Evolutionary conservation across 73 alveolate species (phyloP).

Genomic region (Paramecium sonneborni): DNA sequence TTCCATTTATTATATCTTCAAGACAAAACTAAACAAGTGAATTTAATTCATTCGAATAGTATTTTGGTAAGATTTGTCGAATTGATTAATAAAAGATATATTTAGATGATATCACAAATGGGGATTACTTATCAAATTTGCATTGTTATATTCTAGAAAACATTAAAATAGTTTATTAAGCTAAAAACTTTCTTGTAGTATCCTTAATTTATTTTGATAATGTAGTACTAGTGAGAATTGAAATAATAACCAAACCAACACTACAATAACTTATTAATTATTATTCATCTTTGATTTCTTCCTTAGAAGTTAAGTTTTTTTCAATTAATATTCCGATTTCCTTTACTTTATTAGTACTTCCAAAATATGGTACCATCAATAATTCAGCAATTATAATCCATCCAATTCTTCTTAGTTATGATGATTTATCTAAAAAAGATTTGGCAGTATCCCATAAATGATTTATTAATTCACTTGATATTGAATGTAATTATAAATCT

Average conservation of each 20-base stretch:
- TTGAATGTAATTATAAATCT: not conserved
- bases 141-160: not conserved
- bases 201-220: not conserved
- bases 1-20: constrained; percentile 6
- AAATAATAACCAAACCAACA: not conserved
- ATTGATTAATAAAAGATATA: not conserved
- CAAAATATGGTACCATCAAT: constrained; percentile 26
- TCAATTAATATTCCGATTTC: not conserved
- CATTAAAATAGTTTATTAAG: not conserved
- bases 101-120: not conserved
- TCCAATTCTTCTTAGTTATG: not conserved
- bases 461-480: constrained; percentile 10
- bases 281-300: not conserved
- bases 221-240: not conserved
- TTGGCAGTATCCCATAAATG: constrained; percentile 41
- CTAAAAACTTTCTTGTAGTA: constrained; percentile 28
- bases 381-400: constrained; percentile 47
- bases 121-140: not conserved
- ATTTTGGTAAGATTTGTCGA: not conserved
- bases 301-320: not conserved
- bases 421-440: not conserved
- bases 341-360: not conserved
- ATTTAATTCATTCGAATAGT: constrained; percentile 16
- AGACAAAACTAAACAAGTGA: not conserved
- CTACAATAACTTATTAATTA: not conserved